Conservation (phyloP, 2,329 filamentous ascomycete species). For the Phaeosphaeriaceae sp. region DNA sequence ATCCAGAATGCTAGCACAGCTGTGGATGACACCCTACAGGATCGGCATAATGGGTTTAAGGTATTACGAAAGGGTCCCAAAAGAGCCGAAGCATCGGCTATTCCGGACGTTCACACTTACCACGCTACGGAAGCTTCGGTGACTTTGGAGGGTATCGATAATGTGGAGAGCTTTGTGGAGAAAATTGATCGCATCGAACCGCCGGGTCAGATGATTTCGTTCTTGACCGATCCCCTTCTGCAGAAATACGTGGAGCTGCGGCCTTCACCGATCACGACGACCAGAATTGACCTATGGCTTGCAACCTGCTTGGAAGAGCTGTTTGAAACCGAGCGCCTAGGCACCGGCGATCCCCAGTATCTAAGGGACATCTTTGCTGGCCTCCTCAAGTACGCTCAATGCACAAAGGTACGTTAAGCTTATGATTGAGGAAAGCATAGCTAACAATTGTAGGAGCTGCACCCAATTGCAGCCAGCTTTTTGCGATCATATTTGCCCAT, state of each 20-base stretch:
- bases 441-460: constrained; percentile 37
- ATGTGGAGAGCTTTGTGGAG: constrained; percentile 71
- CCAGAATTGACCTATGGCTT: constrained; percentile 49
- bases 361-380: constrained; percentile 42
- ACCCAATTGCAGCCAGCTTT: constrained; percentile 40
- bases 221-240: constrained; percentile 76
- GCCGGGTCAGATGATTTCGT: constrained; percentile 81
- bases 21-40: constrained; percentile 47
- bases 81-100: constrained; percentile 57
- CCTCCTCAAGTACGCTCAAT: constrained; percentile 41
- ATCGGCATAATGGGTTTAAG: constrained; percentile 65
- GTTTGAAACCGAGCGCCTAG: constrained; percentile 25
- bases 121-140: constrained; percentile 68
- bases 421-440: no score
- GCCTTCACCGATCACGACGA: constrained; percentile 33
- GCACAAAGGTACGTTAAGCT: constrained; percentile 39
- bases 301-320: constrained; percentile 47
- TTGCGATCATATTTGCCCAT: constrained; percentile 42
- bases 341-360: constrained; percentile 22
- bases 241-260: constrained; percentile 75
- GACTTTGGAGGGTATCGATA: constrained; percentile 77
- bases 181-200: constrained; percentile 80
- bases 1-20: constrained; percentile 67
- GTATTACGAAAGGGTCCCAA: constrained; percentile 63
- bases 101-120: constrained; percentile 76